Evolutionary conservation across 1,284 basidiomycete genomes (phyloP), one percentile per base, ranked within the genome.

Genomic region (Trichosporon asahii): DNA sequence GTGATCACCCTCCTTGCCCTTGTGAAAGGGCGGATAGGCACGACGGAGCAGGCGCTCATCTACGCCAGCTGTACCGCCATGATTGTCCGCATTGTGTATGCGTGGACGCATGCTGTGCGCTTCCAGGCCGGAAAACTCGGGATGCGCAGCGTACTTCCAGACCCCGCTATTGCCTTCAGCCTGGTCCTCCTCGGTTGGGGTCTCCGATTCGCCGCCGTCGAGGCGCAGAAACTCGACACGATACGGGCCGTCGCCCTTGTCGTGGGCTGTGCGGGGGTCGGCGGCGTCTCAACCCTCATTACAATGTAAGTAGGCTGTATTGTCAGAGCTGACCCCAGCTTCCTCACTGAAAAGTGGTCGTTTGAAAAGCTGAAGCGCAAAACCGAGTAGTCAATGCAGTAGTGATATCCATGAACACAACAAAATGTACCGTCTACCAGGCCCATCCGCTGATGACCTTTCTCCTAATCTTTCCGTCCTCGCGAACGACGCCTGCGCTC

Each of bases 381-480:
- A 27, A 61, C 57, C 15, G 57, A 33, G 27, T 61, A 61, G 27
- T 61, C 57, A 61, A 61, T 61, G 57, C 57, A 61, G 57, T 61
- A 61, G 57, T 61, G 57, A n/a, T n/a, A 61, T 61, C 57, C 57
- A 61, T 61, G 57, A 31, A n/a, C 27, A 61, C 57, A 61, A 61
- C 57, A 61, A 29, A 61, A 9, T 31, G 27, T 29, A 11, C 9
- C 66, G 7, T 12, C 86, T 89, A 95, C 93, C 93, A 95, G 55
- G 89, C 89, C 93, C 92, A 95, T 64, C 77, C 78, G 66, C 76
- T 78, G 66, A 86, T 86, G 35, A 90, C 86, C 64, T 88, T 87
- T 78, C 94, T 92, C 65, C 92, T 88, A 73, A 95, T 85, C 27
- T 91, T 91, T 46, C 87, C 87, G 78, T 94, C 89, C 80, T 95